Evolutionary conservation across 140 eudicot genomes (phyloP).

Genomic region (Bidens hawaiensis): DNA sequence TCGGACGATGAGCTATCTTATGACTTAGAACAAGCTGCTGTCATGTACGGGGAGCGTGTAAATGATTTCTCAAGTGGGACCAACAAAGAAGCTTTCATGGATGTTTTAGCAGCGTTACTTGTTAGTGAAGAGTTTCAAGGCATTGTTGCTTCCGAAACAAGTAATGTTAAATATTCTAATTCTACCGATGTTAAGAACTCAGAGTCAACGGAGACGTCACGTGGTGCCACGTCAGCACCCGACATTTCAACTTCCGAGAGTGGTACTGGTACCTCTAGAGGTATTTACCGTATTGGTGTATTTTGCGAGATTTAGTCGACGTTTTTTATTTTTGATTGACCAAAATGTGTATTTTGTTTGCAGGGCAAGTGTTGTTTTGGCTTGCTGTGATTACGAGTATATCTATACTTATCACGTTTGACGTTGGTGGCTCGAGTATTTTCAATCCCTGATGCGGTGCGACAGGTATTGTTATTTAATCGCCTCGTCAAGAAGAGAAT

Average conservation of each 20-base stretch:
- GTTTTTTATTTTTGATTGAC: background rate
- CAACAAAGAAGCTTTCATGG: slow-evolving; percentile 81
- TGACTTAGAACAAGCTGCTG: slow-evolving; percentile 52
- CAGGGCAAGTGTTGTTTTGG: slow-evolving; percentile 81
- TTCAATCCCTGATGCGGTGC: slow-evolving; percentile 68
- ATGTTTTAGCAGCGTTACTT: slow-evolving; percentile 81
- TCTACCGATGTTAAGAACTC: slow-evolving; percentile 27
- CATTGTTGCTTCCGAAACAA: slow-evolving; percentile 82
- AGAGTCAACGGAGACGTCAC: slow-evolving; percentile 28
- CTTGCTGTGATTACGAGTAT: slow-evolving; percentile 72
- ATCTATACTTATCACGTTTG: slow-evolving; percentile 63
- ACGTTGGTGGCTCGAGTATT: slow-evolving; percentile 61
- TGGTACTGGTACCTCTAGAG: slow-evolving; percentile 34
- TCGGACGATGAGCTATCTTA: slow-evolving; percentile 64
- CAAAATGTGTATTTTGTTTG: slow-evolving; percentile 23
- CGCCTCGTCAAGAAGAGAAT: slow-evolving; percentile 16
- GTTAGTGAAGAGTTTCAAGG: slow-evolving; percentile 97
- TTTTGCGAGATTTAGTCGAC: slow-evolving; percentile 2
- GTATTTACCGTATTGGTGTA: slow-evolving; percentile 13
- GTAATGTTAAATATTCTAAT: slow-evolving; percentile 40
- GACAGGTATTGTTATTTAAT: slow-evolving; percentile 2
- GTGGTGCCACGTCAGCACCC: slow-evolving; percentile 24
- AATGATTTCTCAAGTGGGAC: slow-evolving; percentile 31
- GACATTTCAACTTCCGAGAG: slow-evolving; percentile 31
- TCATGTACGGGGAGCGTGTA: slow-evolving; percentile 37